Evolutionary conservation across 2,329 filamentous ascomycete species (phyloP).

Genomic region (Verticillium isaacii): DNA sequence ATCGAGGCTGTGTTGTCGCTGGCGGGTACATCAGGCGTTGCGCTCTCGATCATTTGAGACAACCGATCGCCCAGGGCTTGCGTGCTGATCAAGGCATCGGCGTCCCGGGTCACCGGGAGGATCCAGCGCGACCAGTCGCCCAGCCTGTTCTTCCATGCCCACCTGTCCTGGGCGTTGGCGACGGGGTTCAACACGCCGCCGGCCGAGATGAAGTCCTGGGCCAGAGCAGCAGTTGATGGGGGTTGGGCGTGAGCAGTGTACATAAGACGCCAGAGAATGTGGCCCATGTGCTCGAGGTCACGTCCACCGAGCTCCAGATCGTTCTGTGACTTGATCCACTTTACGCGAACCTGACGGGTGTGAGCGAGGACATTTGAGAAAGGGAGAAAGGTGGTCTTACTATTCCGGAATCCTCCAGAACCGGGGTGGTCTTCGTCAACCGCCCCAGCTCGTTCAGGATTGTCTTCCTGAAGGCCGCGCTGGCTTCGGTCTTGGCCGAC

Average conservation of each 20-base stretch:
- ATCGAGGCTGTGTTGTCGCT: not conserved
- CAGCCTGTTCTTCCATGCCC: constrained; percentile 9
- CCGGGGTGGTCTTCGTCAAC: not conserved
- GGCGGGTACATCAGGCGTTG: not conserved
- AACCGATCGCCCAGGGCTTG: not conserved
- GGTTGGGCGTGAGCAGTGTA: constrained; percentile 4
- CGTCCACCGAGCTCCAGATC: constrained; percentile 8
- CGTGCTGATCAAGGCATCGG: not conserved
- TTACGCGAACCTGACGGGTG: constrained; percentile 1
- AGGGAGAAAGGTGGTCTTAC: not conserved
- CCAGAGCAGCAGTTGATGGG: not conserved
- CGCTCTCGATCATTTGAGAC: not conserved
- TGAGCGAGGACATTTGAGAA: not conserved
- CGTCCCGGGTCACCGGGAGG: not conserved
- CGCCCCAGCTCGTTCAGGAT: not conserved
- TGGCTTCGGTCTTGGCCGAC: not conserved
- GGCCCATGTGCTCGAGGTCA: constrained; percentile 10
- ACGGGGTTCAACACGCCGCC: not conserved
- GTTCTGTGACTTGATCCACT: constrained; percentile 2
- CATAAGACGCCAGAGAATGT: constrained; percentile 9
- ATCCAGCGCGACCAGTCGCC: constrained; percentile 11
- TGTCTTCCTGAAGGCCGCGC: not conserved
- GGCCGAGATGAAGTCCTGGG: not conserved
- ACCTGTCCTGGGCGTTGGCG: not conserved
- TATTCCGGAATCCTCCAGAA: not conserved